Conservation (phyloP, 164 flowering plant genomes). For the Berberis vulgaris region DNA sequence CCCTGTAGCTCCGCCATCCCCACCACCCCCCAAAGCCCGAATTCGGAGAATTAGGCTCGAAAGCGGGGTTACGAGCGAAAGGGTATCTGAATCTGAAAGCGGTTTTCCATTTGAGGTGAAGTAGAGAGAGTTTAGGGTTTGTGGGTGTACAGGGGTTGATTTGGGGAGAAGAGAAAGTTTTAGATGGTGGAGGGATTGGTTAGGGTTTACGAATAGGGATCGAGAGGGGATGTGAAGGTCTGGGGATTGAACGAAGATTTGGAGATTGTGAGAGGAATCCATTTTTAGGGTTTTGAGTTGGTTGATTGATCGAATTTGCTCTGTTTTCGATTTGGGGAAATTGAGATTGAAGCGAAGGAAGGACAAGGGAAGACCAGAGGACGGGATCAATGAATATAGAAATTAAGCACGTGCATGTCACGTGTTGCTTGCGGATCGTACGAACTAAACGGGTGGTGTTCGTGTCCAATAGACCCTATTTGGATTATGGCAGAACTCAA, state of each 20-base stretch:
- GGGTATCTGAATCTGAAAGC: constrained; percentile 18
- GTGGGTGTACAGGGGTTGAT: constrained; percentile 2
- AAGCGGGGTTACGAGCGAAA: constrained; percentile 25
- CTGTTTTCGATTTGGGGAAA: no score
- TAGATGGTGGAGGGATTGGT: constrained; percentile 28
- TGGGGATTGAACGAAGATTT: constrained; percentile 29
- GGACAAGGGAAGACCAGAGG: no score
- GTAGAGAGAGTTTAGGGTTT: constrained; percentile 32
- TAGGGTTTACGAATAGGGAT: constrained; percentile 34
- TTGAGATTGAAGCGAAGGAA: no score
- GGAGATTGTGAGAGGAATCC: no score
- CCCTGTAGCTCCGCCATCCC: constrained; percentile 94
- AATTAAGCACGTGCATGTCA: no score
- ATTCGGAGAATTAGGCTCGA: constrained; percentile 39
- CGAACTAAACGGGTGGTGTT: no score
- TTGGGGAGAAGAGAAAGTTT: constrained; percentile 21
- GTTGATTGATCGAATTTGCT: no score
- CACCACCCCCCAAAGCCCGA: constrained; percentile 70
- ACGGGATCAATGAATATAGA: no score
- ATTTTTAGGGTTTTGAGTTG: no score
- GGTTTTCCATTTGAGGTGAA: constrained; percentile 50
- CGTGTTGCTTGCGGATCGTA: no score
- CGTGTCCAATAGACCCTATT: no score
- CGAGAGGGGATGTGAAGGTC: constrained; percentile 29
- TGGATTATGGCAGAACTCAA: no score